phyloP scores from a whole-genome alignment of 192 early-diverging fungal genomes.

The Coemansia sp. region DNA sequence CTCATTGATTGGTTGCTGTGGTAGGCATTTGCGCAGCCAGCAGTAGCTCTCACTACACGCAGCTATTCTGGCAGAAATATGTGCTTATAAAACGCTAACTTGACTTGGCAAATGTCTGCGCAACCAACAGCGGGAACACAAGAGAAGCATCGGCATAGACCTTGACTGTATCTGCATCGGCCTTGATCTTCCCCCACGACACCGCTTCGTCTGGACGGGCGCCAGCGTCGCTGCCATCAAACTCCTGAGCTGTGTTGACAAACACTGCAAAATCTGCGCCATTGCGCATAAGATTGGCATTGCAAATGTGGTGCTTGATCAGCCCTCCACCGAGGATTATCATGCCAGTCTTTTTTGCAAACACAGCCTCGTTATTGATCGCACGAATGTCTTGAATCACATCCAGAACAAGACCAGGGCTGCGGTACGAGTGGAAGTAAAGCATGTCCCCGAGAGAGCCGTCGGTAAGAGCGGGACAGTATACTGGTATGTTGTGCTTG shows the following conservation, averaged over 20 bases:
- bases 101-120: conserved; percentile 85
- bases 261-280: conserved; percentile 96
- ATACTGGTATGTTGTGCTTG: conserved; percentile 97
- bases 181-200: conserved; percentile 95
- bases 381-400: conserved; percentile 86
- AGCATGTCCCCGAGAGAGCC: conserved; percentile 99
- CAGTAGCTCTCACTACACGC: background rate
- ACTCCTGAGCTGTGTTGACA: conserved; percentile 97
- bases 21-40: background rate
- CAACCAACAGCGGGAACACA: conserved; percentile 92
- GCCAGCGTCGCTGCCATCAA: conserved; percentile 97
- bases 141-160: conserved; percentile 91
- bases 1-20: background rate
- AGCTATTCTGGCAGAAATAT: too few relatives aligned
- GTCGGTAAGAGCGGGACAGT: conserved; percentile 96
- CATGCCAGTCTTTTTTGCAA: conserved; percentile 93
- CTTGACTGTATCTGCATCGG: conserved; percentile 82
- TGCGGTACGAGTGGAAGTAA: conserved; percentile 97
- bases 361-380: conserved; percentile 92
- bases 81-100: background rate
- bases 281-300: conserved; percentile 98
- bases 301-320: conserved; percentile 98
- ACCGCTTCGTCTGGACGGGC: conserved; percentile 97
- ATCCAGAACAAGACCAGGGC: conserved; percentile 91
- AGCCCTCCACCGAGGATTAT: conserved; percentile 97